Conservation (phyloP, 805 yeast species). For the Yarrowia sp. region DNA sequence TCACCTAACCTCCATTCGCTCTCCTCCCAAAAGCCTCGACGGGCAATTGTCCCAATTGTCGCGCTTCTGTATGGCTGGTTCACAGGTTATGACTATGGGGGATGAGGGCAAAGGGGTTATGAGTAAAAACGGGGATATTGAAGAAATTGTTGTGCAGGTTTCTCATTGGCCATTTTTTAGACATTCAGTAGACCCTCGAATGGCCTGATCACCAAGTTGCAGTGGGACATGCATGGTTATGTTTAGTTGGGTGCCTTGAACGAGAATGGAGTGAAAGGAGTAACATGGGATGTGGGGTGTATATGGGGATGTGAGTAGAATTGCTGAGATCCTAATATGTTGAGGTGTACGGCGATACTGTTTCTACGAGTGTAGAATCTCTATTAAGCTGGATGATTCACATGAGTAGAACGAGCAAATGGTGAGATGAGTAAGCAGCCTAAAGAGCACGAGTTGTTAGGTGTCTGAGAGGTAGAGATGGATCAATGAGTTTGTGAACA, state of each 20-base stretch:
- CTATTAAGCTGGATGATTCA: too few relatives aligned
- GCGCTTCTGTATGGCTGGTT: conserved; percentile 34
- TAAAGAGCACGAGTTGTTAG: too few relatives aligned
- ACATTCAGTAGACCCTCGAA: neutral
- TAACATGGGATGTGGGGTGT: neutral
- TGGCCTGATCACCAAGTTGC: neutral
- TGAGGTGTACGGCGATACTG: too few relatives aligned
- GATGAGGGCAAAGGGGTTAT: neutral
- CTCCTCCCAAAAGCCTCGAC: conserved; percentile 12
- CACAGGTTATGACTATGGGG: conserved; percentile 27
- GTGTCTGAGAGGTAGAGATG: too few relatives aligned
- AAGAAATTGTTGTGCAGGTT: too few relatives aligned
- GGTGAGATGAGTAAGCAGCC: too few relatives aligned
- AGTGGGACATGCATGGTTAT: conserved; percentile 1
- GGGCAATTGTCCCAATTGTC: neutral
- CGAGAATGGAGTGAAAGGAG: too few relatives aligned
- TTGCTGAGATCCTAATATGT: too few relatives aligned
- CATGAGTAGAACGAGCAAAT: too few relatives aligned
- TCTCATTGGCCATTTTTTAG: neutral
- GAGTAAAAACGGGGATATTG: too few relatives aligned
- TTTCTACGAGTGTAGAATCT: too few relatives aligned
- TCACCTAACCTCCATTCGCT: conserved; percentile 2
- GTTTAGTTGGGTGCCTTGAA: neutral
- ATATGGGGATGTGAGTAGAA: neutral
- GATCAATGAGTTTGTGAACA: too few relatives aligned